Evolutionary conservation across 306 rosid genomes (phyloP).

Genomic region (Vigna unguiculata): DNA sequence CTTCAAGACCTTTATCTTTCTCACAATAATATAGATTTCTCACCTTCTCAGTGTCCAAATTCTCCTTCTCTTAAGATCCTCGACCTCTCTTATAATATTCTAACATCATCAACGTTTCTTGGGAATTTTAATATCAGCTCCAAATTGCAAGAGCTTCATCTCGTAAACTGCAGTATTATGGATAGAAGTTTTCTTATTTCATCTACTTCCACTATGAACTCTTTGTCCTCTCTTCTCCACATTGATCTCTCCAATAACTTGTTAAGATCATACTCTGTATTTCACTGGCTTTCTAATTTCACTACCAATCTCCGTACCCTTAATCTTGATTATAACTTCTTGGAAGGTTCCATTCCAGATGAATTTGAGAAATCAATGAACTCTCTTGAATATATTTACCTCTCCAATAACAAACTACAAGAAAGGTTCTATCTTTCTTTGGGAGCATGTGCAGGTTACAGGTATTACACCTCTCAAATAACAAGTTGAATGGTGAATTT

Average conservation of each 20-base stretch:
- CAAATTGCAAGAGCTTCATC: neutral
- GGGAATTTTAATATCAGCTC: neutral
- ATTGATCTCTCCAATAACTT: neutral
- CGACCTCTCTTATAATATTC: neutral
- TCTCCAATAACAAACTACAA: neutral
- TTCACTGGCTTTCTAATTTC: conserved; percentile 19
- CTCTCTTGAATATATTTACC: neutral
- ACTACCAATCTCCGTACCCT: conserved; percentile 3
- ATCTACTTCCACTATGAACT: neutral
- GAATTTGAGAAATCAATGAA: conserved; percentile 2
- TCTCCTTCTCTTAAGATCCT: neutral
- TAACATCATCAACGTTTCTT: neutral
- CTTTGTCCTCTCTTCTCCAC: neutral
- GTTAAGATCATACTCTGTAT: neutral
- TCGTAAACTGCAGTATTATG: neutral
- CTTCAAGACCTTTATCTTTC: neutral
- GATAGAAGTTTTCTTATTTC: neutral
- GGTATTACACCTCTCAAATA: fast-evolving
- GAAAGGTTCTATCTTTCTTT: neutral
- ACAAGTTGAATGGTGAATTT: neutral
- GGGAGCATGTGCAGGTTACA: conserved; percentile 31
- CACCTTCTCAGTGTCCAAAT: neutral
- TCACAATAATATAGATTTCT: neutral
- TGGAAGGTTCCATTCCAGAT: neutral
- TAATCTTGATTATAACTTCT: neutral